Evolutionary conservation across 192 early-diverging fungal species (phyloP).

Genomic region (Diversispora eburnea): DNA sequence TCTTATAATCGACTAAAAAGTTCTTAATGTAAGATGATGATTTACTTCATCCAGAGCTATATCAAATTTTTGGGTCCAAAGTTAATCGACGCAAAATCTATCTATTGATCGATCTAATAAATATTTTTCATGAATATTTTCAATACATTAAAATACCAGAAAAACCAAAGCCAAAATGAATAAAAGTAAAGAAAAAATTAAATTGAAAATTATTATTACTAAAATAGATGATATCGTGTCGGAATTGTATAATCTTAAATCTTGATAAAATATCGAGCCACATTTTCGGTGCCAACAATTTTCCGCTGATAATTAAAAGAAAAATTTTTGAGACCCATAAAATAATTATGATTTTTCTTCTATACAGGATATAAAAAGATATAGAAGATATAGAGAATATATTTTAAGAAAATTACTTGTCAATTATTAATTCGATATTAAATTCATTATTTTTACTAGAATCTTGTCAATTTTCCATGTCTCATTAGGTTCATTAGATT

Average conservation of each 20-base stretch:
- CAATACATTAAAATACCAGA: neutral
- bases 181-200: neutral
- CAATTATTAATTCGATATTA: no score
- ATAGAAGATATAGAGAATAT: no score
- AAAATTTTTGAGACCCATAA: no score
- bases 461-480: no score
- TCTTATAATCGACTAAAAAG: slow-evolving; percentile 76
- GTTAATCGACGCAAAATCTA: slow-evolving; percentile 64
- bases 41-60: slow-evolving; percentile 67
- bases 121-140: no score
- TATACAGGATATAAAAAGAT: no score
- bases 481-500: no score
- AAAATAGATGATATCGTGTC: neutral
- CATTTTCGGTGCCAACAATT: slow-evolving; percentile 1
- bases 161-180: neutral
- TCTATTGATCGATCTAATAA: slow-evolving; percentile 62
- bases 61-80: slow-evolving; percentile 60
- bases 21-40: slow-evolving; percentile 78
- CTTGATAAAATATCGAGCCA: neutral
- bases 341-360: no score
- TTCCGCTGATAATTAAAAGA: no score
- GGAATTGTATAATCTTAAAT: neutral
- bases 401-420: no score
- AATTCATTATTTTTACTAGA: no score
- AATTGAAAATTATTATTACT: neutral